Evolutionary conservation across 2,329 filamentous ascomycete species (phyloP).

Genomic region (Phyllosticta ampelicida): DNA sequence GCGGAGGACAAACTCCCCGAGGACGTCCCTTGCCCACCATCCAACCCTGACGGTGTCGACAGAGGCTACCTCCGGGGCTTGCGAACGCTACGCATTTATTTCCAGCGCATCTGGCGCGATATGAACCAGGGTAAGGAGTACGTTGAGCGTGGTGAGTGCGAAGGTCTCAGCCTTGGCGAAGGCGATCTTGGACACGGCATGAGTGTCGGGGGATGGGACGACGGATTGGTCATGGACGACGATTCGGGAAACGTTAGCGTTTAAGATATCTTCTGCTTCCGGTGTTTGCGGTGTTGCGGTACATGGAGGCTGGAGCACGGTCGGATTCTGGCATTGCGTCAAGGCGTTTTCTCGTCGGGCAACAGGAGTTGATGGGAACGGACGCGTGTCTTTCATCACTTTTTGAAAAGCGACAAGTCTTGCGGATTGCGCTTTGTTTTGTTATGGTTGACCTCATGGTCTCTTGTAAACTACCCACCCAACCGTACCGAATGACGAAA

Average conservation of each 20-base stretch:
- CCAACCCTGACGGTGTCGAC: conserved; percentile 70
- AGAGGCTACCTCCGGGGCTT: conserved; percentile 82
- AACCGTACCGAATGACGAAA: not conserved
- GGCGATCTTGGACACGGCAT: conserved; percentile 23
- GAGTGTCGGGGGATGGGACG: conserved; percentile 24
- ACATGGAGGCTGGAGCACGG: not conserved
- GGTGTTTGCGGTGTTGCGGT: conserved; percentile 8
- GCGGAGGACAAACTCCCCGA: conserved; percentile 58
- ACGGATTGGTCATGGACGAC: conserved; percentile 23
- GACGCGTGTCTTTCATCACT: not conserved
- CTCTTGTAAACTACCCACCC: not conserved
- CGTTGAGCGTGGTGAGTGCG: conserved; percentile 33
- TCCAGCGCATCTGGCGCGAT: conserved; percentile 76
- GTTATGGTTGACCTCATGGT: not conserved
- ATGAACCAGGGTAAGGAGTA: conserved; percentile 38
- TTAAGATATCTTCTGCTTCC: conserved; percentile 13
- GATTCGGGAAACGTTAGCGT: conserved; percentile 27
- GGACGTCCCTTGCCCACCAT: conserved; percentile 62
- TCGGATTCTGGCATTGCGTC: not conserved
- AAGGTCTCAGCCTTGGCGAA: conserved; percentile 24
- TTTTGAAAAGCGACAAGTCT: not conserved
- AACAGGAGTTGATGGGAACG: not conserved
- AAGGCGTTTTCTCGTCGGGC: not conserved
- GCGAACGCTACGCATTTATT: conserved; percentile 68
- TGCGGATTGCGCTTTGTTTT: not conserved